Evolutionary conservation across 2,329 filamentous ascomycete genomes (phyloP), one percentile per base, ranked within the genome.

Genomic region (Nothophaeocryptopus gaeumannii): DNA sequence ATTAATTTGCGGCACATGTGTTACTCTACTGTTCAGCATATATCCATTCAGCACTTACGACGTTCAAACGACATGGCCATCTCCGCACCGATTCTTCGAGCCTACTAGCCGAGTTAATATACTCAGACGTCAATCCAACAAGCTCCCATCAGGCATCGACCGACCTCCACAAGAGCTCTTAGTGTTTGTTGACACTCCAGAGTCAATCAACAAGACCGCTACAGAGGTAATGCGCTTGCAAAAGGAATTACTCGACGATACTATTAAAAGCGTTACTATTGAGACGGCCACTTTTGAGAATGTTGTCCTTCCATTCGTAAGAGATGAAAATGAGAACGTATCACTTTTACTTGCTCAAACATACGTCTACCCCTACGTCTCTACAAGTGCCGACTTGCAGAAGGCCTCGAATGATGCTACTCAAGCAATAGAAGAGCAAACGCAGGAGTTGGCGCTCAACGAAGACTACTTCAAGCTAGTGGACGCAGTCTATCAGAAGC

Each of bases 361-460:
- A 49, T 67, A 69, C 51, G 72, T 74, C 65, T 74, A 74, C 62
- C 69, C 70, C 48, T 69, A 70, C 29, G 68, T 74, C 2, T 73
- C 71, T 10, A 72, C 71, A 5, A 66, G 71, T 57, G 65, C 69
- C 57, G 64, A 66, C 50, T 63, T 76, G 50, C 67, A 70, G 50
- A 71, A 75, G 60, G 70, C 71, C 4, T 70, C 70, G 15, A 73
- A 68, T 45, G 70, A 72, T 43, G 71, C 70, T 5, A 68, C 72
- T 54, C 68, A 74, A 65, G 55, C 71, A 58, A 65, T 76, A 44
- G 70, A 74, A 47, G 85, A 89, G 56, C 88, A 87, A 61, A 72
- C 75, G 43, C 89, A 89, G 56, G 86, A 90, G 70, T 81, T 82
- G 47, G 79, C 77, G 62, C 89, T 90, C 85, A 80, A 86, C 47